Evolutionary conservation across 345 rosid species (phyloP), one percentile per base, ranked within the genome.

Genomic region (Citrus glauca): DNA sequence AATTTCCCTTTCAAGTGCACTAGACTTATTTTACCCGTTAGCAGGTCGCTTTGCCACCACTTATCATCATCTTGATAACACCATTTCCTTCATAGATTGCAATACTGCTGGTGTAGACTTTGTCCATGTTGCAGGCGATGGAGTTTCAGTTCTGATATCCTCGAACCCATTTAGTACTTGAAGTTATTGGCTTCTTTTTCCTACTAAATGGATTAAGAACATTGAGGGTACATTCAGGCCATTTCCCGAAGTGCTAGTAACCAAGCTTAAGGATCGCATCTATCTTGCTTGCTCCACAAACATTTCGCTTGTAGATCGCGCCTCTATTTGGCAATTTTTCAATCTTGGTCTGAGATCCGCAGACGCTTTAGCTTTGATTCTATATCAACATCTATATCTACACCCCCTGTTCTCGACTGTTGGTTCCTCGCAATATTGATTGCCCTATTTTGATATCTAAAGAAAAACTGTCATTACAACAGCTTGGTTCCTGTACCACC

Each of bases 251-350:
- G 85, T 90, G 38, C 92, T 87, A 55, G 77, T 84, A 6, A 86
- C 92, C 0, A 86, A 89, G 80, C 84, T 89, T 35, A 78, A 22
- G 0, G 87, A 89, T 68, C 90, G 91, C 1, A 8, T 85, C 9
- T 90, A 82, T 24, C 33, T 89, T 10, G 89, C 89, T 14, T 84
- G 86, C 32, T 82, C 86, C 19, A 65, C 79, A 1, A 89, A 85
- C 67, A 88, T 86, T 20, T 60, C 74, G 0, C 86, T 81, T 1
- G 84, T 69, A 1, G 91, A 89, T 50, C 89, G 88, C 1, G 13
- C 56, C 0, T 78, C 92, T 0, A 74, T 90, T 25, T 89, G 91
- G 92, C 73, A 79, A 53, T 86, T 90, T 75, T 90, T 40, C 83
- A 86, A 9, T 63, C 84, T 0, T 87, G 94, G 90, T 85, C 92